Evolutionary conservation across 2,329 filamentous ascomycete species (phyloP), one percentile per base, ranked within the genome.

Genomic region (Canariomyces notabilis): DNA sequence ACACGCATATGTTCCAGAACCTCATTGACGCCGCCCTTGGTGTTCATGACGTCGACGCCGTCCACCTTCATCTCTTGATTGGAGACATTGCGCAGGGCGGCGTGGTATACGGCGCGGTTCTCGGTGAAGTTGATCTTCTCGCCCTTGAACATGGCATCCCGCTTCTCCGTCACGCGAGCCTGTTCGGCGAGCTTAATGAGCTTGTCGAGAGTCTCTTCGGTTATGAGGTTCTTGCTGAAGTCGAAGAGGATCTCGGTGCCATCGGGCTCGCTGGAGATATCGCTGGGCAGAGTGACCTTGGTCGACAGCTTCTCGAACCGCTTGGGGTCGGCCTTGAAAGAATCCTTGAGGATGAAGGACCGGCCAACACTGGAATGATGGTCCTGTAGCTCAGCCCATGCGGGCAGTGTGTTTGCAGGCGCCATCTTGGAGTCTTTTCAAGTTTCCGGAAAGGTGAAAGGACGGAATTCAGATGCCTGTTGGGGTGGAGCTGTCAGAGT

Each of bases 111-210:
- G 56, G 93, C 93, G 56, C 93, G 85, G 65, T 91, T 77, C 77
- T 98, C 93, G 50, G 93, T 98, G 74, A 96, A 96, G 80, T 98
- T 98, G 77, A 98, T 97, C 79, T 94, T 91, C 65, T 97, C 88
- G 59, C 93, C 93, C 48, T 82, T 83, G 72, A 98, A 98, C 90
- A 98, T 95, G 64, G 84, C 83, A 80, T 98, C 91, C 55, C 93
- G 86, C 66, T 96, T 87, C 75, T 94, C 80, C 76, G 95, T 90
- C 32, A 98, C 70, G 57, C 85, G 84, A 56, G 91, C 89, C 73
- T 97, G 87, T 71, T 90, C 84, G 54, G 93, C 93, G 21, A 98
- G 82, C 74, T 95, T 84, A 61, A 94, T 77, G 44, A 98, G 80
- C 40, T 95, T 78, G 56, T 85, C 77, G 42, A 97, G 75, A 4